phyloP scores from a whole-genome alignment of 2,329 filamentous ascomycete species.

The Cladosporium velox region DNA sequence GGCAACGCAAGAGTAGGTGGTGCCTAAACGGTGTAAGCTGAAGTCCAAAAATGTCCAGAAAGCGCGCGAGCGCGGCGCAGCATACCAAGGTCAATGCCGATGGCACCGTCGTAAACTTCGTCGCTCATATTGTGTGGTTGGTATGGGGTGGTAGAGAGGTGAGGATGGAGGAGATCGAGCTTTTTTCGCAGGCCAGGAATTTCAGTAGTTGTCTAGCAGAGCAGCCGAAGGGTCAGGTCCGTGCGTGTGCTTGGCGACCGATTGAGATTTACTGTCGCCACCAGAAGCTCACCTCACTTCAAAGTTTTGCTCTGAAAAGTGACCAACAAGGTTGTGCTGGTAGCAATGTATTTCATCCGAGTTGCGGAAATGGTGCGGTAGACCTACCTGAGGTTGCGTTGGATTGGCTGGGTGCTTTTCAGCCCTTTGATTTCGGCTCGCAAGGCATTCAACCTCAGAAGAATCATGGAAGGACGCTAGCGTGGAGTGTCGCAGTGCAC shows the following conservation, averaged over 20 bases:
- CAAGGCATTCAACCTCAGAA: neutral
- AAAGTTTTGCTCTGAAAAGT: conserved; percentile 9
- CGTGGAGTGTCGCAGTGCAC: neutral
- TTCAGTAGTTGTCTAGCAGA: no score
- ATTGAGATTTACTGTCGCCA: conserved; percentile 15
- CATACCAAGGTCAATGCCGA: conserved; percentile 99
- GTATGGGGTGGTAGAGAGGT: conserved; percentile 21
- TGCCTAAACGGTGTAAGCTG: conserved; percentile 63
- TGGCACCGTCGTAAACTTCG: conserved; percentile 99
- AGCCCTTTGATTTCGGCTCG: neutral
- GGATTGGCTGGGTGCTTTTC: neutral
- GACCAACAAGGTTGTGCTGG: neutral
- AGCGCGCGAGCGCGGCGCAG: conserved; percentile 29
- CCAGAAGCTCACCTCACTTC: conserved; percentile 2
- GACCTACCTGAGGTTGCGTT: neutral
- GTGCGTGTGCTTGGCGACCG: conserved; percentile 12
- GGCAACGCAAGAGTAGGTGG: conserved; percentile 99
- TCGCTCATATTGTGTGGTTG: conserved; percentile 72
- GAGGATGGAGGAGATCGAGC: conserved; percentile 19
- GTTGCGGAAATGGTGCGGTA: neutral
- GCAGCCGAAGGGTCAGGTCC: conserved; percentile 1
- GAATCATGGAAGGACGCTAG: neutral
- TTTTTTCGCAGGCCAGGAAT: neutral
- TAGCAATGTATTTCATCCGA: neutral
- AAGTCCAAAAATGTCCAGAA: neutral